Evolutionary conservation across 1,284 basidiomycete species (phyloP).

Genomic region (Coriolopsis trogii): DNA sequence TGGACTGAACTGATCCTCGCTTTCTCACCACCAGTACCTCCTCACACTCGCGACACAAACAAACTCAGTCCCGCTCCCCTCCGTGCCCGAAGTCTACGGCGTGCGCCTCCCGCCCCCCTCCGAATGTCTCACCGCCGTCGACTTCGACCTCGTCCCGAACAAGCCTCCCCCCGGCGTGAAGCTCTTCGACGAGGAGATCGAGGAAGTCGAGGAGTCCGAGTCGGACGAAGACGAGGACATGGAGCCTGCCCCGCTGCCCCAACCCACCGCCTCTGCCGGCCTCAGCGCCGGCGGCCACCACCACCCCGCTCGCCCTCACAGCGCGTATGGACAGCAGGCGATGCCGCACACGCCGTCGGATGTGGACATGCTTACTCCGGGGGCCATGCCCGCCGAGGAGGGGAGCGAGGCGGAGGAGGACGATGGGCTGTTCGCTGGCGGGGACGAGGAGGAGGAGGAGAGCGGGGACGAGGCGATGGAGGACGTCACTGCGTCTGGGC

Average conservation of each 20-base stretch:
- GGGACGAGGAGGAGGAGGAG: conserved; percentile 69
- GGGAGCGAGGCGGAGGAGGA: conserved; percentile 66
- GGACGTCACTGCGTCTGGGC: conserved; percentile 59
- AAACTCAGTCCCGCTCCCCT: conserved; percentile 87
- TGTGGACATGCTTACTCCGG: conserved; percentile 58
- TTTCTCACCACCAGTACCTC: conserved; percentile 68
- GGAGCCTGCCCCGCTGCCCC: conserved; percentile 51
- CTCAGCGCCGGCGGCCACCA: too few relatives aligned
- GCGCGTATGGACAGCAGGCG: conserved; percentile 50
- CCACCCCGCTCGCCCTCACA: background rate
- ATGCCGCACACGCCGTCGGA: conserved; percentile 66
- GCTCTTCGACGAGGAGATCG: conserved; percentile 77
- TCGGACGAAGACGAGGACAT: conserved; percentile 68
- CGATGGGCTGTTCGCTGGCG: conserved; percentile 64
- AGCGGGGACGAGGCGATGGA: conserved; percentile 79
- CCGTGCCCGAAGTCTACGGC: conserved; percentile 95
- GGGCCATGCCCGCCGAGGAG: conserved; percentile 56
- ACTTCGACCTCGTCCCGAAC: conserved; percentile 93
- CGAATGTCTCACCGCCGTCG: conserved; percentile 87
- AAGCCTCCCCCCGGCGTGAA: conserved; percentile 75
- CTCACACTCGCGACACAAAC: conserved; percentile 89
- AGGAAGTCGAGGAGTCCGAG: conserved; percentile 74
- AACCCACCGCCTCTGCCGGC: too few relatives aligned
- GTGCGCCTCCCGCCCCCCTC: conserved; percentile 83
- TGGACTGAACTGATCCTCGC: background rate